Base-by-base conservation (phyloP, 148 eudicot genomes). In the Arctostaphylos glauca region DNA sequence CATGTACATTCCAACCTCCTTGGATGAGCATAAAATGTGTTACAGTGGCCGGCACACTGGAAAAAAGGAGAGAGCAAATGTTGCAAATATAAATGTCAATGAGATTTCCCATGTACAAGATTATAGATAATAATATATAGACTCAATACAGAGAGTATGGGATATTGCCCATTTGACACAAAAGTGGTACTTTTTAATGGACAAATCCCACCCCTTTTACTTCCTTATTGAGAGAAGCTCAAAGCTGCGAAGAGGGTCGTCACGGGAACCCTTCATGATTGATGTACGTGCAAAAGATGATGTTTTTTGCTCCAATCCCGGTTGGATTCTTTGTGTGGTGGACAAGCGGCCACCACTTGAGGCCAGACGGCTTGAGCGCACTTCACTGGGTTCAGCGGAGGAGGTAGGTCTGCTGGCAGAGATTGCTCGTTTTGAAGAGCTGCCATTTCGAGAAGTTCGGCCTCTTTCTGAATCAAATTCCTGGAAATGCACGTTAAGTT, bases 201-300 rank as follows among this genome's bases (percentile, higher is more conserved):
- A 60, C 56, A 13, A 77, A 73, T 53, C 56, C 80, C 23, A 8
- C 15, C 67, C 21, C 75, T 9, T 67, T 89, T 85, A 93, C 86
- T 94, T 95, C 84, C 94, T 84, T 84, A 96, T 90, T 3, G 98
- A 91, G 79, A 94, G 97, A 83, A 94, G 80, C 84, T 96, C 98
- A 41, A 96, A 94, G 92, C 94, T 94, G 79, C 98, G 97, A 68
- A 94, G 85, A 77, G 95, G 93, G 67, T 96, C 98, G 68, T 93
- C 94, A 2, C 92, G 93, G 58, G 85, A 77, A 38, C 92, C 90
- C 86, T 92, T 91, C 82, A 91, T 81, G 44, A 86, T 87, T 10
- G 96, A 21, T 13, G 87, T 84, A 7, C 94, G 96, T 41, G 93
- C 68, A 75, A 89, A 87, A 47, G 91, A 86, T 60, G 90, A 73